Conservation (phyloP, 306 rosid genomes). For the Cucurbita pepo region DNA sequence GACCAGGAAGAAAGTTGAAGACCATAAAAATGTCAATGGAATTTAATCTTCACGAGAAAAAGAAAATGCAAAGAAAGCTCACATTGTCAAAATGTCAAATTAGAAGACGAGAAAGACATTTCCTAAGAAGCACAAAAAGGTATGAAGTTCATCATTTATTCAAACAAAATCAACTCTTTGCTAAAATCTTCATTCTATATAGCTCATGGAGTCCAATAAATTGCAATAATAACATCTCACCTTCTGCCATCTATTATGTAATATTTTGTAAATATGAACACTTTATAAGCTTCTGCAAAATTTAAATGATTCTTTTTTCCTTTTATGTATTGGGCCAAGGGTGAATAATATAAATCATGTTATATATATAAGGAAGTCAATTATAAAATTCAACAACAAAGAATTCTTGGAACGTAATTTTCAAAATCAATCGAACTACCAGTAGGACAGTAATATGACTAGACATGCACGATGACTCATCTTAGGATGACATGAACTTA, state of each 20-base stretch:
- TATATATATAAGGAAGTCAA: neutral
- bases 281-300: neutral
- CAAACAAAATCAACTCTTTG: neutral
- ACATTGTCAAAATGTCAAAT: neutral
- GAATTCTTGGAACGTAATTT: neutral
- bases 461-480: neutral
- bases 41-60: neutral
- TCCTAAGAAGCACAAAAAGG: neutral
- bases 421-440: neutral
- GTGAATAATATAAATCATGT: neutral
- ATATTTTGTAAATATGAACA: neutral
- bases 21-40: neutral
- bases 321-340: neutral
- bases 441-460: neutral
- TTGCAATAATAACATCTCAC: neutral
- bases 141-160: neutral
- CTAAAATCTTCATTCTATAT: neutral
- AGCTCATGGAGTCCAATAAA: neutral
- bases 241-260: neutral
- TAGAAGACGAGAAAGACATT: neutral
- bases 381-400: neutral
- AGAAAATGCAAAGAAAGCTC: neutral
- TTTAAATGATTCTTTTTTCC: neutral
- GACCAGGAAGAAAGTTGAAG: constrained; percentile 11
- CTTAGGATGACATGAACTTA: neutral